Evolutionary conservation across 2,329 filamentous ascomycete genomes (phyloP), one percentile per base, ranked within the genome.

Genomic region (Plectosphaerella plurivora): DNA sequence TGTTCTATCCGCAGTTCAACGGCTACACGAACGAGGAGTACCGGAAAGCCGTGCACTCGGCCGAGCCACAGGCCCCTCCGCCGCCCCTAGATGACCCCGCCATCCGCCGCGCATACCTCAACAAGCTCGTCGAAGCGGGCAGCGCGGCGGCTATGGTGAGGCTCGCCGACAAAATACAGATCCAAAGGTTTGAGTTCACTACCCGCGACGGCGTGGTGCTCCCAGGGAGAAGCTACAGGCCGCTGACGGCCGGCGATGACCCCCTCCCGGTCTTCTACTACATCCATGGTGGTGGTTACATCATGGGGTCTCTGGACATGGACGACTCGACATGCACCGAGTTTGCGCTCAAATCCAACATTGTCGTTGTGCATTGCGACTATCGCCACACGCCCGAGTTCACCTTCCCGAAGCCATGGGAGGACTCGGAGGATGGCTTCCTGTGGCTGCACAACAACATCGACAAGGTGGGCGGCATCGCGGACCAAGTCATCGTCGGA

Each of bases 341-440:
- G 41, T 18, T 44, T 44, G 41, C 41, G 10, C n/a, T 20, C n/a
- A 20, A 10, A 9, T 70, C 69, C 0, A 62, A 65, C 1, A 68
- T 75, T 2, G 64, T 77, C 0, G 78, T 83, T 0, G 58, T 83
- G 1, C 79, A 81, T 42, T 67, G 83, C 12, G 80, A 82, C 56
- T 84, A 84, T 60, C 75, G 82, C 0, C 81, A 84, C 58, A 81
- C 80, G 0, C 81, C 81, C 0, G 75, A 83, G 49, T 65, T 73
- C 55, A 58, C 53, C 0, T 84, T 77, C 52, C 82, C 82, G 0
- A 76, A 71, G 0, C 71, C 74, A 0, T 82, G 75, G 74, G 55
- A 77, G 44, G 82, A 86, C 46, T 63, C 70, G 0, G 73, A 80
- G 53, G 82, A 84, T 45, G 73, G 75, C 0, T 77, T 82, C 33